Base-by-base conservation (phyloP, 495 filamentous ascomycete species). In the Penicillium cataractarum region DNA sequence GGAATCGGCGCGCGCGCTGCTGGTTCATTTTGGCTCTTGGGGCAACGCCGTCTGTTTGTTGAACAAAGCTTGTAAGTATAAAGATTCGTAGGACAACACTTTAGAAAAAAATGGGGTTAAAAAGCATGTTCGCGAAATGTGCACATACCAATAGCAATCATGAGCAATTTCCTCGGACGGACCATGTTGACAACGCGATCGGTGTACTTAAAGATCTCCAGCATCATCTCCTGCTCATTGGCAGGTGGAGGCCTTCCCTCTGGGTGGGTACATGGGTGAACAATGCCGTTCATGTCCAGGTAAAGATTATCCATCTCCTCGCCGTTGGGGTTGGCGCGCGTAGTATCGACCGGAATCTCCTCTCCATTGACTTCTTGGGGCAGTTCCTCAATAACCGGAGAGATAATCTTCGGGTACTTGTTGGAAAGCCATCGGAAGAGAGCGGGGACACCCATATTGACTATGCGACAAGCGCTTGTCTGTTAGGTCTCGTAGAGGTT, bases 241-340 rank as follows among this genome's bases (percentile, higher is more conserved):
- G 89, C 89, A 29, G 95, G 95, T 5, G 95, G 85, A 4, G 95
- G 92, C 62, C 84, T 89, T 65, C 97, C 94, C 76, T 99, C 95
- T 2, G 95, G 95, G 77, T 99, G 95, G 6, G 93, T 97, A 79
- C 95, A 99, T 2, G 96, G 96, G 84, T 99, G 95, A 48, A 99
- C 95, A 66, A 99, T 99, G 73, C 95, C 95, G 79, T 99, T 99
- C 95, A 99, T 98, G 71, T 99, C 95, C 55, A 99, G 86, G 71
- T 98, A 99, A 3, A 99, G 83, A 71, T 98, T 99, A 76, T 99
- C 94, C 69, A 94, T 91, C 73, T 98, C 93, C 76, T 97, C 95
- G 75, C 93, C 93, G 79, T 99, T 99, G 6, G 95, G 95, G 74
- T 99, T 99, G 2, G 91, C 87, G 29, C 83, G 78, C n/a, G 88